Percentiles rank a stretch among this genome's conserved stretches.
These are phyloP conservation scores for Naganishia sp. DNA, from an alignment of 1,284 basidiomycete genomes.

Conservation along the genomic window DNA sequence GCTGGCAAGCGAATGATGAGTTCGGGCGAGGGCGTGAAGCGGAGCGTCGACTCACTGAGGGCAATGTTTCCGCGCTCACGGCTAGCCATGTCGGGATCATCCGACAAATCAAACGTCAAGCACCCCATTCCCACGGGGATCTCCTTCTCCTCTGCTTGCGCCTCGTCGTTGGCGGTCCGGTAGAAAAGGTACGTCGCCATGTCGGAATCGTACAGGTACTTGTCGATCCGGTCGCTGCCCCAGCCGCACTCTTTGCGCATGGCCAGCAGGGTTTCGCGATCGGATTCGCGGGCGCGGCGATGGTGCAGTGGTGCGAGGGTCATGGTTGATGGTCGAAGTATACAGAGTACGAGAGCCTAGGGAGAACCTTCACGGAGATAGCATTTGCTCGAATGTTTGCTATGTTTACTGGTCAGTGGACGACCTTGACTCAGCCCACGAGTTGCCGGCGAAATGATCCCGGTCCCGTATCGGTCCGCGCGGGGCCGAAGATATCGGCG, in stretches of 20 bases:
- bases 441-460: not conserved
- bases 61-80: constrained; percentile 28
- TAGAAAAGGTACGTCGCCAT: constrained; percentile 36
- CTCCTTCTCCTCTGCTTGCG: constrained; percentile 8
- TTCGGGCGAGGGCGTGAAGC: constrained; percentile 2
- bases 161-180: not conserved
- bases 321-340: not conserved
- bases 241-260: constrained; percentile 29
- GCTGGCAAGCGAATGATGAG: constrained; percentile 29
- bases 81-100: constrained; percentile 37
- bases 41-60: constrained; percentile 33
- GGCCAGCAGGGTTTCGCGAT: constrained; percentile 13
- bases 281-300: constrained; percentile 15
- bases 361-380: not conserved
- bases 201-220: constrained; percentile 32
- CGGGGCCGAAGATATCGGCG: not conserved
- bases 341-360: not conserved
- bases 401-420: too few species aligned
- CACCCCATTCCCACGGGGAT: constrained; percentile 39
- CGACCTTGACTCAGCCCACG: not conserved
- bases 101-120: constrained; percentile 35
- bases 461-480: not conserved
- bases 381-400: too few species aligned
- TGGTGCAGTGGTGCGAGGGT: not conserved
- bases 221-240: constrained; percentile 22